phyloP scores from a whole-genome alignment of 108 stramenopile genomes.

The Cyclotella baltica region DNA sequence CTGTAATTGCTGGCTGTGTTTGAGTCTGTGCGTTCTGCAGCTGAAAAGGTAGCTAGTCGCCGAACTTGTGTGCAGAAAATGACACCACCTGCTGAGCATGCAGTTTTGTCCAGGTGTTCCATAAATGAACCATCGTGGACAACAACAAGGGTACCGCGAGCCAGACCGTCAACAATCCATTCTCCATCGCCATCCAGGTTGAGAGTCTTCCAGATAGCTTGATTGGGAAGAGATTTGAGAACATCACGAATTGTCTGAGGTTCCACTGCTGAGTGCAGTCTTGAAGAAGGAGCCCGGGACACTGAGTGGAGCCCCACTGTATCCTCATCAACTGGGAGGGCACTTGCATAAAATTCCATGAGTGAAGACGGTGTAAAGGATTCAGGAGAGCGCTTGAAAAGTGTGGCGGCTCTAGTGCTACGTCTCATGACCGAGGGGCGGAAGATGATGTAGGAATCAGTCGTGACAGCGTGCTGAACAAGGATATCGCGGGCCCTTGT shows the following conservation, averaged over 20 bases:
- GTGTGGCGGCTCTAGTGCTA: too few species aligned
- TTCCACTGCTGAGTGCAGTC: too few species aligned
- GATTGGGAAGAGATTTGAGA: not conserved
- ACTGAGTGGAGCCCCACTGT: too few species aligned
- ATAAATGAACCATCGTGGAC: constrained; percentile 9
- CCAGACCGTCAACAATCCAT: constrained; percentile 1
- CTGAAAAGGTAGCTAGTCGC: not conserved
- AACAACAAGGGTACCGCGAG: not conserved
- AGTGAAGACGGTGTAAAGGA: too few species aligned
- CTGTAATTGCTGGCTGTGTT: constrained; percentile 1
- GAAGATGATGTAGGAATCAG: too few species aligned
- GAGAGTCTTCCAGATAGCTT: not conserved
- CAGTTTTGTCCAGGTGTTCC: not conserved
- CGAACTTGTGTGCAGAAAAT: not conserved
- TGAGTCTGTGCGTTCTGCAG: not conserved
- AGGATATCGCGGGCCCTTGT: not conserved
- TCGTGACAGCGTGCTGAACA: too few species aligned
- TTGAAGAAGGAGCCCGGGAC: too few species aligned
- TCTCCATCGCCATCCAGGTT: constrained; percentile 10
- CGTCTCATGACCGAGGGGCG: too few species aligned
- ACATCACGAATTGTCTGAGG: not conserved
- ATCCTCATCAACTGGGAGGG: not conserved
- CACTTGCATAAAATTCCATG: not conserved
- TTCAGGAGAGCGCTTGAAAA: not conserved
- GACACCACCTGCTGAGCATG: not conserved